Evolutionary conservation across 2,329 filamentous ascomycete genomes (phyloP).

Genomic region (Penicillium janthinellum): DNA sequence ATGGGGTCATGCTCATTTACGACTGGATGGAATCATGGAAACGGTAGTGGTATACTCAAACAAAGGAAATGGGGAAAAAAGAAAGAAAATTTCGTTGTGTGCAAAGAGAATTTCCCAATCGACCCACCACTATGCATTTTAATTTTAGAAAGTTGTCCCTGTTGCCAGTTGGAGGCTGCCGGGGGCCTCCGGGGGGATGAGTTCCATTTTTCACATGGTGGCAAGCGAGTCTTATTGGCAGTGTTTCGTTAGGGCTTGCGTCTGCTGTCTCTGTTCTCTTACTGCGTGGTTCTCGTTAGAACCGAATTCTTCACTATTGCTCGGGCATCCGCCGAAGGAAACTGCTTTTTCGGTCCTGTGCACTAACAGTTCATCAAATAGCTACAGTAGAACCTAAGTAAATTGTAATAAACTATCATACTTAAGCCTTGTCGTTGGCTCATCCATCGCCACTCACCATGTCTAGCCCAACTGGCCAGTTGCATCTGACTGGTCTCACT

Average conservation of each 20-base stretch:
- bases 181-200: background rate
- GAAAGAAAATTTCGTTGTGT: background rate
- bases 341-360: background rate
- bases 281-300: background rate
- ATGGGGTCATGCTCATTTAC: background rate
- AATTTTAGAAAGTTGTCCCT: background rate
- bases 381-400: background rate
- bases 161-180: background rate
- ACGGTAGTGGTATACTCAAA: background rate
- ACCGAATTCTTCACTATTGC: background rate
- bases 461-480: background rate
- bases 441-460: background rate
- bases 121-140: background rate
- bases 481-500: conserved; percentile 4
- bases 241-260: conserved; percentile 1
- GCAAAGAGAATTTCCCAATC: background rate
- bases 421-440: background rate
- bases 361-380: no score
- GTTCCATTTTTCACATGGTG: conserved; percentile 2
- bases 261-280: background rate
- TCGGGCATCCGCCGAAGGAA: background rate
- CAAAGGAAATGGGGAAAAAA: background rate
- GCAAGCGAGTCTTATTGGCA: background rate
- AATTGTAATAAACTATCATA: no score
- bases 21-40: background rate